Conservation (phyloP, 768 basidiomycete genomes). For the Phylloporus rhodoxanthus region DNA sequence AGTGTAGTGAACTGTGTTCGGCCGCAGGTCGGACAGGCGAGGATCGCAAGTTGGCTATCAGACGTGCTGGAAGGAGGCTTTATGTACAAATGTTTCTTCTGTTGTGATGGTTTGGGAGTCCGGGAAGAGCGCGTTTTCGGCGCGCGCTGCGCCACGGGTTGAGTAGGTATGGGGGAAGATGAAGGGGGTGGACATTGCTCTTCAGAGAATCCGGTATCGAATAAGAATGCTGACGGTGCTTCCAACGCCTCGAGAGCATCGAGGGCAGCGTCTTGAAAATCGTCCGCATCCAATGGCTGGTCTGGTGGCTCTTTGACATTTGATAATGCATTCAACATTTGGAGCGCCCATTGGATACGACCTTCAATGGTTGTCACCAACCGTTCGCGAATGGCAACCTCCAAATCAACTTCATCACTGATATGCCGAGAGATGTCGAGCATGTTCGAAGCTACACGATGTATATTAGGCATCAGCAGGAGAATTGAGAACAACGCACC, state of each 20-base stretch:
- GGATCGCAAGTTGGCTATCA: conserved; percentile 27
- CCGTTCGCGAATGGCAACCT: conserved; percentile 38
- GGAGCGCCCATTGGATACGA: conserved; percentile 42
- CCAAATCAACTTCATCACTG: conserved; percentile 39
- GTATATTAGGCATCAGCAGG: background rate
- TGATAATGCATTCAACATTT: conserved; percentile 34
- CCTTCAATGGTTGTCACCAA: conserved; percentile 39
- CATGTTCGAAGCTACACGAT: conserved; percentile 9
- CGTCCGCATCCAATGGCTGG: conserved; percentile 21
- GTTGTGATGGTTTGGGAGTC: conserved; percentile 23
- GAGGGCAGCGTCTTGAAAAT: conserved; percentile 37
- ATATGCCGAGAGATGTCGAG: conserved; percentile 14
- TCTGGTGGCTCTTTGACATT: conserved; percentile 12
- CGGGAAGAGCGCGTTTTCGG: conserved; percentile 26
- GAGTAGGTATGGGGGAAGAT: conserved; percentile 13
- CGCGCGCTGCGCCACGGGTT: conserved; percentile 13
- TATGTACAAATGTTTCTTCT: conserved; percentile 38
- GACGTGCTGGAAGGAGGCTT: conserved; percentile 28
- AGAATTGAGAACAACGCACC: conserved; percentile 13
- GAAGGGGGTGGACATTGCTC: conserved; percentile 21
- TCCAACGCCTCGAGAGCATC: conserved; percentile 41
- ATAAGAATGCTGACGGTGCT: conserved; percentile 33
- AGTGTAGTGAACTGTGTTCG: conserved; percentile 46
- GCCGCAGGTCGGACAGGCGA: conserved; percentile 40
- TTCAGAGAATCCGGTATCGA: conserved; percentile 22